phyloP scores from a whole-genome alignment of 169 alveolate species.

The Plasmodium inui region DNA sequence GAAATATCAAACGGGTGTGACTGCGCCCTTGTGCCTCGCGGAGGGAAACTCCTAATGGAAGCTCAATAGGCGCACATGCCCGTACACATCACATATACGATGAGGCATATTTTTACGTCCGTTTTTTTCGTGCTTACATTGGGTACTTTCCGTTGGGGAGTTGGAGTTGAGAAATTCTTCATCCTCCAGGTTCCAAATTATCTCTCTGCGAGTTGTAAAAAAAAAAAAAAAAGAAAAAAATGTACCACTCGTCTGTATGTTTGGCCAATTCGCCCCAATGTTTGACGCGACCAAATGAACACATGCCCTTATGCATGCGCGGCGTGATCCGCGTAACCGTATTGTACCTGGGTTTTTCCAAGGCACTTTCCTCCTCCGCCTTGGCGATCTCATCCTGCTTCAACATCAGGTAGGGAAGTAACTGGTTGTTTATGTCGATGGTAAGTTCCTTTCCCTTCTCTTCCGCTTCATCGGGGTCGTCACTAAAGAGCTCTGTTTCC shows the following conservation, averaged over 20 bases:
- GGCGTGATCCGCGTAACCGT: neutral
- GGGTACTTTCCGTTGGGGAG: slow-evolving; percentile 51
- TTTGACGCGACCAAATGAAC: neutral
- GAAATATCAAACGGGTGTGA: neutral
- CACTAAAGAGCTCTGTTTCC: neutral
- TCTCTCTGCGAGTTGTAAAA: slow-evolving; percentile 22
- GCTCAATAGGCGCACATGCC: neutral
- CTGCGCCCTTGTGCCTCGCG: neutral
- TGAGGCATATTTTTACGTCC: neutral
- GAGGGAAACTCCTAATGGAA: neutral
- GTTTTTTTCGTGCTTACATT: slow-evolving; percentile 17
- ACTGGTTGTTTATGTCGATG: slow-evolving; percentile 55
- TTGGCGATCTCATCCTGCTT: slow-evolving; percentile 26
- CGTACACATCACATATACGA: neutral
- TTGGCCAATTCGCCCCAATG: neutral
- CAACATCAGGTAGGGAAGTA: slow-evolving; percentile 55
- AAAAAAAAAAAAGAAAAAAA: neutral
- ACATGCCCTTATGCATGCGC: neutral
- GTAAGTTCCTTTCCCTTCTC: slow-evolving; percentile 29
- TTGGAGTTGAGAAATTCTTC: slow-evolving; percentile 64
- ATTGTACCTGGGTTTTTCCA: slow-evolving; percentile 4
- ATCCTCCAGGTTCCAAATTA: slow-evolving; percentile 72
- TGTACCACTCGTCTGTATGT: neutral
- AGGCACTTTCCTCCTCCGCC: slow-evolving; percentile 24
- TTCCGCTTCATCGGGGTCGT: neutral